Base-by-base conservation (phyloP, 306 rosid species). In the Crotalaria pallida region DNA sequence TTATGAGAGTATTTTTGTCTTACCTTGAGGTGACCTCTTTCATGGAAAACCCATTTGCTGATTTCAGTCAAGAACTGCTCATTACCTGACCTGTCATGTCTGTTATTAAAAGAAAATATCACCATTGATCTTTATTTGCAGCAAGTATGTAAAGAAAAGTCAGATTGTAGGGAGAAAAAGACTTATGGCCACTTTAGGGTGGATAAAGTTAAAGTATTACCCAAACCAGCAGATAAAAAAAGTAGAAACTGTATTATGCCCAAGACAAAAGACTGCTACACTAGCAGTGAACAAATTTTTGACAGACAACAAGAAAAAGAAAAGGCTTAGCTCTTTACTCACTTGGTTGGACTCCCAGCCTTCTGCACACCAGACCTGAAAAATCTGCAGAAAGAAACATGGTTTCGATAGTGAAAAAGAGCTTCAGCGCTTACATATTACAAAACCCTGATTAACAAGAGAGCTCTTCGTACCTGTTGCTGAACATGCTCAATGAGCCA, bases 11-110 rank as follows among this genome's bases (percentile, higher is more conserved):
- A 27, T 15, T 47, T 55, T 61, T 33, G 22, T 18, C 92, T 74
- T 78, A 94, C 99, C 95, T 91, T 94, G 47, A 94, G 96, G 76
- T 94, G 99, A 48, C 99, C 96, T 82, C 96, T 85, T 82, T 91
- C 99, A 4, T 94, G 97, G 86, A 94, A 91, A 80, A 91, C 73
- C 99, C 99, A 94, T 84, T 94, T 94, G 92, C 91, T 85, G 60
- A 94, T 75, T 79, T 88, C 99, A 80, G 83, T 84, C 57, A 88
- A 60, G 77, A 91, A 87, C 83, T 86, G 95, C 87, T 94, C 96
- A 66, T 94, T 94, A n/a, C 92, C 95, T 1, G 99, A 84, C 76
- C 91, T 91, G 69, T 81, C 87, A 45, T 83, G 89, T 19, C 99
- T 94, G 92, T 77, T 70, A 66, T 50, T 76, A 44, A 19, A 38